Percentiles rank a stretch among this genome's conserved stretches.
These are phyloP conservation scores for Cystobasidium slooffiae DNA, from an alignment of 1,284 basidiomycete species.

Conservation along the genomic window DNA sequence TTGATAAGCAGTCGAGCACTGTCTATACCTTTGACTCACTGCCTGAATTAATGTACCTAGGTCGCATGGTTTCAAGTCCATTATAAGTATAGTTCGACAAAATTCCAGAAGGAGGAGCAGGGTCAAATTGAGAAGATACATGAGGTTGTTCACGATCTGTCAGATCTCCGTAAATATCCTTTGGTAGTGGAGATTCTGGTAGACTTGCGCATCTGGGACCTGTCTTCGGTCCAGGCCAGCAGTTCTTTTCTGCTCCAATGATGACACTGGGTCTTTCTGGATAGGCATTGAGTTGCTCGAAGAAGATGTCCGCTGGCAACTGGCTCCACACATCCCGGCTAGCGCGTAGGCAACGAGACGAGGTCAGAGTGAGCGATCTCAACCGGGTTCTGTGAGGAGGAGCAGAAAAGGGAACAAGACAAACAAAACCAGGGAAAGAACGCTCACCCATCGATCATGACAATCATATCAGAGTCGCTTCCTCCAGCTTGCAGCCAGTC, in stretches of 20 bases:
- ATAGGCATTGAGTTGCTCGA: conserved; percentile 4
- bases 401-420: no score
- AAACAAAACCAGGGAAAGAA: no score
- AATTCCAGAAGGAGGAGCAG: background rate
- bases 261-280: background rate
- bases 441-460: conserved; percentile 23
- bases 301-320: conserved; percentile 8
- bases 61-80: conserved; percentile 16
- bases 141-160: conserved; percentile 2
- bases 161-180: conserved; percentile 9
- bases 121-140: background rate
- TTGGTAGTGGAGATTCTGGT: conserved; percentile 23
- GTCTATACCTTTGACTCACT: no score
- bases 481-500: background rate
- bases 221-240: background rate
- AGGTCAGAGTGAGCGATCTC: background rate
- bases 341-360: background rate
- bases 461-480: conserved; percentile 10
- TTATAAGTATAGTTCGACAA: background rate
- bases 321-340: conserved; percentile 25
- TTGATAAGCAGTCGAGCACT: no score
- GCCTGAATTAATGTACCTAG: conserved; percentile 23
- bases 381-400: background rate
- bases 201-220: conserved; percentile 14
- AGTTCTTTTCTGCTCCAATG: conserved; percentile 24